These are phyloP conservation scores for Rhododendron henanense DNA, from an alignment of 148 eudicot species.

Conservation along the genomic window DNA sequence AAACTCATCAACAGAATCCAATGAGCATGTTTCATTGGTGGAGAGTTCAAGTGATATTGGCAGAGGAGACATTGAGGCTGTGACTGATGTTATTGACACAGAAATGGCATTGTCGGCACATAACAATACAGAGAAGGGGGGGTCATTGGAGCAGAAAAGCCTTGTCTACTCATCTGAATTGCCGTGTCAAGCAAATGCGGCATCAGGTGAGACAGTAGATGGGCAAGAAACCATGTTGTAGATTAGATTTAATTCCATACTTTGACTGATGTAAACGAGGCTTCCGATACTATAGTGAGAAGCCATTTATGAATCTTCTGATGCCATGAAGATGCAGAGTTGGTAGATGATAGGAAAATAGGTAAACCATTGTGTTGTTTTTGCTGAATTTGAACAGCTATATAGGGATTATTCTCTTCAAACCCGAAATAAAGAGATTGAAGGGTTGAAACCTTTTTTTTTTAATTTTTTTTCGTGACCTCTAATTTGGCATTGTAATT, in stretches of 20 bases:
- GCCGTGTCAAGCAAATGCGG: slow-evolving; percentile 12
- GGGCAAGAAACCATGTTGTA: slow-evolving; percentile 9
- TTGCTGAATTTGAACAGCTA: slow-evolving; percentile 13
- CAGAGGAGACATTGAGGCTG: neutral
- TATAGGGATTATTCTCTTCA: neutral
- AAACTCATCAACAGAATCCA: neutral
- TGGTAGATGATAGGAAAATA: slow-evolving; percentile 14
- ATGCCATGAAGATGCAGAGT: slow-evolving; percentile 7
- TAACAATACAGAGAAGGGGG: slow-evolving; percentile 11
- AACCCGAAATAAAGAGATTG: neutral
- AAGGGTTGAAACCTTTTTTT: neutral
- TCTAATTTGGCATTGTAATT: slow-evolving; percentile 1
- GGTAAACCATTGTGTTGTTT: slow-evolving; percentile 13
- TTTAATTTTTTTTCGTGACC: neutral
- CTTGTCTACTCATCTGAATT: slow-evolving; percentile 7
- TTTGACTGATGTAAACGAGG: slow-evolving; percentile 12
- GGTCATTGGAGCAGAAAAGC: slow-evolving; percentile 1
- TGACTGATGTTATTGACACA: slow-evolving; percentile 2
- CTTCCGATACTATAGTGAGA: slow-evolving; percentile 2
- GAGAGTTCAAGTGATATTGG: slow-evolving; percentile 1
- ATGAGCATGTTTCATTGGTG: slow-evolving; percentile 1
- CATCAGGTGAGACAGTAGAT: neutral
- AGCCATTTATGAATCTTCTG: slow-evolving; percentile 9
- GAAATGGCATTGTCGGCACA: neutral
- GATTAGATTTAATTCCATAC: slow-evolving; percentile 13